phyloP scores from a whole-genome alignment of 768 basidiomycete species.

The Auricularia auricula-judae region DNA sequence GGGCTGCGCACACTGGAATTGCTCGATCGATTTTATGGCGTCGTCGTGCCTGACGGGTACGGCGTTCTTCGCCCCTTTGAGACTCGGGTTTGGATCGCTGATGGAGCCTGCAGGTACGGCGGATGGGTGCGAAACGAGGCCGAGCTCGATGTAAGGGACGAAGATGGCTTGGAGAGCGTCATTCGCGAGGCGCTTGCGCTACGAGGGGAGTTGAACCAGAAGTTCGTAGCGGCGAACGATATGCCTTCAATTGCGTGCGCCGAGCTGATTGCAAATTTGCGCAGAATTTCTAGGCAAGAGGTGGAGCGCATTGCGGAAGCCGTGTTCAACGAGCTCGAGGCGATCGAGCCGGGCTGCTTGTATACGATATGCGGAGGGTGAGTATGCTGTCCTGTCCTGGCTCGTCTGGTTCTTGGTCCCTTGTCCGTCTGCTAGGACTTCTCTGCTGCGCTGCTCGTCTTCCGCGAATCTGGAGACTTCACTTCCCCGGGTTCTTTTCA shows the following conservation, averaged over 20 bases:
- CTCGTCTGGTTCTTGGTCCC: too few relatives aligned
- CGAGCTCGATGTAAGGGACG: slow-evolving; percentile 14
- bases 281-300: slow-evolving; percentile 64
- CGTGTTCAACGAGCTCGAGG: slow-evolving; percentile 56
- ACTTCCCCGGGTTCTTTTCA: too few relatives aligned
- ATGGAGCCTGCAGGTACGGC: slow-evolving; percentile 3
- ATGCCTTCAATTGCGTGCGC: too few relatives aligned
- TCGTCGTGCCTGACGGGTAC: slow-evolving; percentile 17
- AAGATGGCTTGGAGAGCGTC: slow-evolving; percentile 17
- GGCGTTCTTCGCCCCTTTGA: slow-evolving; percentile 16
- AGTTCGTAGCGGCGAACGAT: slow-evolving; percentile 20
- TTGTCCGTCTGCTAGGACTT: neutral
- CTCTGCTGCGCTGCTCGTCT: neutral
- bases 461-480: too few relatives aligned
- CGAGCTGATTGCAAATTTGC: neutral
- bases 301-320: slow-evolving; percentile 65
- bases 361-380: slow-evolving; percentile 79
- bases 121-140: slow-evolving; percentile 3
- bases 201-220: slow-evolving; percentile 41
- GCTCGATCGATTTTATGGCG: slow-evolving; percentile 55
- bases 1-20: slow-evolving; percentile 60
- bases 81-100: slow-evolving; percentile 3
- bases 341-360: slow-evolving; percentile 53
- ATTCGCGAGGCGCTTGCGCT: slow-evolving; percentile 52
- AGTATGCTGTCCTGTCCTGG: slow-evolving; percentile 10